Evolutionary conservation across 106 monocot species (phyloP).

Genomic region (Dactylorhiza incarnata): DNA sequence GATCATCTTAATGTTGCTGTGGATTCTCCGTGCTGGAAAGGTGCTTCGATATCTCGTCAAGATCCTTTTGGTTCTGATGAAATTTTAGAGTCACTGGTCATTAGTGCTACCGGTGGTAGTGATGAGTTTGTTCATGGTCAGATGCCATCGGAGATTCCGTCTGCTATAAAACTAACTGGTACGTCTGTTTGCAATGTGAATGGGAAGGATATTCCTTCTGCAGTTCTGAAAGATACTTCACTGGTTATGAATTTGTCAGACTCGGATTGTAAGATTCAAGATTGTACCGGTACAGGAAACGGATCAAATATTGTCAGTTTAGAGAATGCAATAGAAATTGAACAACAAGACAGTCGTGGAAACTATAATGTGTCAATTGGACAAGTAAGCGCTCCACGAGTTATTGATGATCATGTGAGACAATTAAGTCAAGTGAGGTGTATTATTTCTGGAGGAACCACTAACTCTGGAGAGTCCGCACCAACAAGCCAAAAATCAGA

Average conservation of each 20-base stretch:
- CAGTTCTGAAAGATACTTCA: not conserved
- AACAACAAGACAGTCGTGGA: not conserved
- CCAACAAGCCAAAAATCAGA: not conserved
- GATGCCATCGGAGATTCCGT: not conserved
- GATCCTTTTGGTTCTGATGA: constrained; percentile 24
- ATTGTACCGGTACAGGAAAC: constrained; percentile 2
- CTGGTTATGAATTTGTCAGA: constrained; percentile 6
- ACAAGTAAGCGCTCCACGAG: constrained; percentile 6
- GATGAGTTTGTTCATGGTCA: constrained; percentile 14
- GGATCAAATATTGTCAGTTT: not conserved
- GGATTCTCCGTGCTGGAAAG: constrained; percentile 84
- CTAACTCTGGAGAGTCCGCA: not conserved
- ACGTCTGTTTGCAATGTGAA: constrained; percentile 1
- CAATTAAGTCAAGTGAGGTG: constrained; percentile 8
- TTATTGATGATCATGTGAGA: constrained; percentile 1
- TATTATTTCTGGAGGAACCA: not conserved
- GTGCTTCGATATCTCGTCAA: constrained; percentile 23
- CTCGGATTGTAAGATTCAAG: constrained; percentile 8
- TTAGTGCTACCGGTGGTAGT: constrained; percentile 7
- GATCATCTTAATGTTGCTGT: constrained; percentile 42
- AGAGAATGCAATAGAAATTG: not conserved
- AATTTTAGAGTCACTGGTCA: not conserved
- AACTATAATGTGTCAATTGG: constrained; percentile 3
- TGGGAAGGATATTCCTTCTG: not conserved
- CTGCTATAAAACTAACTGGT: constrained; percentile 8